These are phyloP conservation scores for Phytophthora cryptogea DNA, from an alignment of 352 stramenopile genomes.

Conservation along the genomic window DNA sequence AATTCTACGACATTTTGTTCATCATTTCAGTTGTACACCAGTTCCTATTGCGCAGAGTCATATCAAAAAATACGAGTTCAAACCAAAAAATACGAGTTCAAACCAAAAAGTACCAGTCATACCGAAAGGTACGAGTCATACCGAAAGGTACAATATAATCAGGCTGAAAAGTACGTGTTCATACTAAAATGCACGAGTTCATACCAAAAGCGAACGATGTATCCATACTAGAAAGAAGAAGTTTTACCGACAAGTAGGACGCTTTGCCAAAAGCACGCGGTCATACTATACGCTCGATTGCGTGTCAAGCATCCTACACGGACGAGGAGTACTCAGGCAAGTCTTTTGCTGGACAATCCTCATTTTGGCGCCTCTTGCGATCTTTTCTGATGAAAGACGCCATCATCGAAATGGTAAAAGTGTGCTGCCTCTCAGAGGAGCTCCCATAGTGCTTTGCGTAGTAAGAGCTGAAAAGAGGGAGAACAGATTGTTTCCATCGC, in stretches of 20 bases:
- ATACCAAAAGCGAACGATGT: neutral
- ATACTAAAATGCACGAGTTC: no score
- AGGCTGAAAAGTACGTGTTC: neutral
- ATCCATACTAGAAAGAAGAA: no score
- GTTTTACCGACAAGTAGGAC: no score
- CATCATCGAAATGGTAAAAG: constrained; percentile 2
- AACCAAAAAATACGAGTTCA: neutral
- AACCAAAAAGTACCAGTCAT: neutral
- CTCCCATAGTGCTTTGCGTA: constrained; percentile 4
- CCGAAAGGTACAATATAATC: constrained; percentile 1
- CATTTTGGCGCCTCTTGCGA: neutral
- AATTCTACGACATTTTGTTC: constrained; percentile 4
- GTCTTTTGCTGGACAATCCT: neutral
- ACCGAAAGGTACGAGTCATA: constrained; percentile 14
- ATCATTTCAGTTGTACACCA: neutral
- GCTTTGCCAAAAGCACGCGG: no score
- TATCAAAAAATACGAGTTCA: neutral
- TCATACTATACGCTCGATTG: neutral
- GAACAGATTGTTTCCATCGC: neutral
- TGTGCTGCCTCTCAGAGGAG: neutral
- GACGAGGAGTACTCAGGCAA: neutral
- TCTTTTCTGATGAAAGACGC: constrained; percentile 8
- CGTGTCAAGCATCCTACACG: neutral
- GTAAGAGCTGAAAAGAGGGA: neutral
- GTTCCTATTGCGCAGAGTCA: neutral